phyloP scores from a whole-genome alignment of 768 basidiomycete species.

The Podaxis sp. region DNA sequence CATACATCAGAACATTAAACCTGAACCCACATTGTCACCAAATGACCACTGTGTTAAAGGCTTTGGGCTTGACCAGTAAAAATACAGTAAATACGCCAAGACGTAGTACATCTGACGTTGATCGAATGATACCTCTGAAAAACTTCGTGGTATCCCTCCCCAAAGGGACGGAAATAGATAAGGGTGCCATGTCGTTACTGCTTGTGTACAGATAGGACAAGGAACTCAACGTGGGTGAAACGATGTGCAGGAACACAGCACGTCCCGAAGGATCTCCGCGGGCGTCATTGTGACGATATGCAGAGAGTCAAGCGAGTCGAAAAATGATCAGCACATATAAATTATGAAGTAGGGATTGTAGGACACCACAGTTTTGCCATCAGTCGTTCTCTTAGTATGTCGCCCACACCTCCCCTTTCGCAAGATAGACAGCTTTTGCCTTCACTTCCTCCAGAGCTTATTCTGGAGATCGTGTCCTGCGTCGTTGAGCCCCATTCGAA shows the following conservation, averaged over 20 bases:
- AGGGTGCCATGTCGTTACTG: background rate
- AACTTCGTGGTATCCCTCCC: background rate
- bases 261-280: background rate
- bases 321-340: background rate
- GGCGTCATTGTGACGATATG: background rate
- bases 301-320: background rate
- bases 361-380: background rate
- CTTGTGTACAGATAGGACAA: background rate
- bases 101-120: background rate
- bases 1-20: background rate
- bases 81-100: background rate
- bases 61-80: background rate
- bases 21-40: background rate
- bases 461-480: slow-evolving; percentile 1
- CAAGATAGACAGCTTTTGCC: background rate
- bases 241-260: background rate
- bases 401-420: background rate
- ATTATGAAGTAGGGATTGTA: background rate
- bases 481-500: background rate
- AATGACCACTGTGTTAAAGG: background rate
- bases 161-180: background rate
- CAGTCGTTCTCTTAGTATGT: background rate
- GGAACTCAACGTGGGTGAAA: background rate
- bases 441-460: background rate
- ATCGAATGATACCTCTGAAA: background rate